These are phyloP conservation scores for Pyricularia sp. DNA, from an alignment of 2,329 filamentous ascomycete genomes.

Conservation along the genomic window DNA sequence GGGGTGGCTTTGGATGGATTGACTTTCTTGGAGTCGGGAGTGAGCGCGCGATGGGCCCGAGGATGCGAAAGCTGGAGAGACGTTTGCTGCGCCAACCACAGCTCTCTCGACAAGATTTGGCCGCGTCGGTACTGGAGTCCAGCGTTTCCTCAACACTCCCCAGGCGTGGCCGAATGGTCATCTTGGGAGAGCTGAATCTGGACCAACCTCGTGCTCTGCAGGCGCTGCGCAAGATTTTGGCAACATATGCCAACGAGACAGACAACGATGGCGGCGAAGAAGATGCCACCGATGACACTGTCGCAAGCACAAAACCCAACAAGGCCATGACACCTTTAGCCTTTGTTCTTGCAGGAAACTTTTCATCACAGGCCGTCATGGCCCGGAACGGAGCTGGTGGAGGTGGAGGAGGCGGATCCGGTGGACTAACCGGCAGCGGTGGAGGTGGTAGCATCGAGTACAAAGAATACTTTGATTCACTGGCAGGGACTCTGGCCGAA, in stretches of 20 bases:
- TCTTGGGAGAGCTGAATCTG: conserved; percentile 79
- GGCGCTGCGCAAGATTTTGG: conserved; percentile 71
- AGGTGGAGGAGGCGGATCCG: conserved; percentile 1
- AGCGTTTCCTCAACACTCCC: conserved; percentile 11
- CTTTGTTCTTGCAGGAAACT: conserved; percentile 82
- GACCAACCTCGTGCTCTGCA: conserved; percentile 75
- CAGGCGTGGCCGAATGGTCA: conserved; percentile 50
- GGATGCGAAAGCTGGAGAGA: conserved; percentile 74
- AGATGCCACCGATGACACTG: neutral
- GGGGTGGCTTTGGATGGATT: conserved; percentile 89
- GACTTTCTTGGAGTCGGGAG: conserved; percentile 91
- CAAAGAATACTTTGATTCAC: conserved; percentile 88
- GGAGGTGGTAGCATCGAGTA: conserved; percentile 84
- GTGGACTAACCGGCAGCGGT: conserved; percentile 23
- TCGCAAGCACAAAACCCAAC: neutral
- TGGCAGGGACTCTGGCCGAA: conserved; percentile 74
- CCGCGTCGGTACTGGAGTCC: neutral
- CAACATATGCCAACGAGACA: conserved; percentile 58
- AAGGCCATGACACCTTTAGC: conserved; percentile 47
- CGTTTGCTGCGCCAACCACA: conserved; percentile 43
- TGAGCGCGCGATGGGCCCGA: conserved; percentile 70
- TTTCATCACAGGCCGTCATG: conserved; percentile 57
- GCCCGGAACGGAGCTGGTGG: conserved; percentile 43
- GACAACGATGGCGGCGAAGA: conserved; percentile 21
- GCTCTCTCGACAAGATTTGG: conserved; percentile 10